Base-by-base conservation (phyloP, 257 asterid genomes). In the Marsdenia floribunda region DNA sequence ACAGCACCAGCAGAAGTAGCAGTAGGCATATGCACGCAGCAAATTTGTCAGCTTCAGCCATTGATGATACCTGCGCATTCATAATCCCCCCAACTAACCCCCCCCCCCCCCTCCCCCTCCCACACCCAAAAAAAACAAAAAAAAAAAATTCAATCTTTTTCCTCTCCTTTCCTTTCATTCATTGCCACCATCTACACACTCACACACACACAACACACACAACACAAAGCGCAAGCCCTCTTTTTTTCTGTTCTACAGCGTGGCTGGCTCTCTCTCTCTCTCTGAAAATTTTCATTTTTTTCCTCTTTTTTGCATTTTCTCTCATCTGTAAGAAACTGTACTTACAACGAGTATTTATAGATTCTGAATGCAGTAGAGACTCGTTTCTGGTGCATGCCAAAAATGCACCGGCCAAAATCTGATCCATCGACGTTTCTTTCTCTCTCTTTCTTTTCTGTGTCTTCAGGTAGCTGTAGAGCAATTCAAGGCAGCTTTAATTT, bases 401-500 rank as follows among this genome's bases (percentile, higher is more conserved):
- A 55, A 24, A 10, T 14, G 15, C 29, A 24, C 50, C 50, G 35
- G 19, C 26, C 15, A 60, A 60, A 63, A 37, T 73, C 63, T 22
- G 52, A 18, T 46, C 40, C 35, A 38, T 18, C 49, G 12, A 44
- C 49, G 12, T 44, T 6, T 44, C 49, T 44, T 44, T 42, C 2
- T 44, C 49, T 44, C 49, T 44, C 10, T 44, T 9, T 42, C 9
- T 42, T 42, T 10, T 42, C 49, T 42, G 10, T 42, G 10, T 44
- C 22, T 65, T 85, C 90, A 83, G 1, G 90, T 87, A 63, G 86
- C 54, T 15, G 73, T 74, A 22, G 83, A 75, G 91, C 88, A 86
- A 78, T 84, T 89, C 88, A 95, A 82, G 81, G 99, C 96, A 19
- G 94, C 82, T 83, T 92, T 95, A 72, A 95, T 95, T 77, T 92